Evolutionary conservation across 441 rosid genomes (phyloP).

Genomic region (Adansonia rubrostipa): DNA sequence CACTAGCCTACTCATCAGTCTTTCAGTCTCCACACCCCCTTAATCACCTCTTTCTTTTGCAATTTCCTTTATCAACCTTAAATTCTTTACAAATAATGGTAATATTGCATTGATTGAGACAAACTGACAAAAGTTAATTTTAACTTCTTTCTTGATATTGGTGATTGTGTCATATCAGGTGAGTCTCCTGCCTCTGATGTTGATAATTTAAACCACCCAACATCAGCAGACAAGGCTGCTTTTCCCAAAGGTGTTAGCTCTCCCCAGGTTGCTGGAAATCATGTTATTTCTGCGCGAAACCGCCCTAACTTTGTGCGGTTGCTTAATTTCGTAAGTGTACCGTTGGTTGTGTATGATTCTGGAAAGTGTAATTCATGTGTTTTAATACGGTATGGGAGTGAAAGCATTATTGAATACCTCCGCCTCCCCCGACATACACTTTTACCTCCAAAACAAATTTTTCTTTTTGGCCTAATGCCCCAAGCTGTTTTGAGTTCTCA

Average conservation of each 20-base stretch:
- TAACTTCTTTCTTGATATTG: conserved; percentile 14
- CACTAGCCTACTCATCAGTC: not conserved
- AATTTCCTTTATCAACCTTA: not conserved
- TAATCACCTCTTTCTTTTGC: not conserved
- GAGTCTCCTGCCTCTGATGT: conserved; percentile 99
- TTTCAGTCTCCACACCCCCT: not conserved
- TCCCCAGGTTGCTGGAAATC: conserved; percentile 70
- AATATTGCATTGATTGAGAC: conserved; percentile 26
- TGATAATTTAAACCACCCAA: conserved; percentile 83
- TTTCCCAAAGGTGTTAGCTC: conserved; percentile 68
- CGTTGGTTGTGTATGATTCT: conserved; percentile 23
- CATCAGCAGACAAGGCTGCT: conserved; percentile 64
- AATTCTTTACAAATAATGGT: not conserved
- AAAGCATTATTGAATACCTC: not conserved
- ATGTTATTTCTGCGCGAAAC: conserved; percentile 56
- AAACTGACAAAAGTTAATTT: not conserved
- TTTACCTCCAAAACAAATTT: not conserved
- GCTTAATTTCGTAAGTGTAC: conserved; percentile 80
- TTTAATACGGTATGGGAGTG: not conserved
- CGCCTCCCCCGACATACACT: not conserved
- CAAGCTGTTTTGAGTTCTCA: not conserved
- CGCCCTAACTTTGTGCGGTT: conserved; percentile 64
- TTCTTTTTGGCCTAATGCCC: not conserved
- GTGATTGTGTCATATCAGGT: conserved; percentile 51
- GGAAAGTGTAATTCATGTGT: not conserved